A percentile compares a stretch with the other conserved stretches of the same genome.
These are phyloP conservation scores for Rachicladosporium sp. DNA, from an alignment of 2,329 filamentous ascomycete genomes.

Conservation along the genomic window DNA sequence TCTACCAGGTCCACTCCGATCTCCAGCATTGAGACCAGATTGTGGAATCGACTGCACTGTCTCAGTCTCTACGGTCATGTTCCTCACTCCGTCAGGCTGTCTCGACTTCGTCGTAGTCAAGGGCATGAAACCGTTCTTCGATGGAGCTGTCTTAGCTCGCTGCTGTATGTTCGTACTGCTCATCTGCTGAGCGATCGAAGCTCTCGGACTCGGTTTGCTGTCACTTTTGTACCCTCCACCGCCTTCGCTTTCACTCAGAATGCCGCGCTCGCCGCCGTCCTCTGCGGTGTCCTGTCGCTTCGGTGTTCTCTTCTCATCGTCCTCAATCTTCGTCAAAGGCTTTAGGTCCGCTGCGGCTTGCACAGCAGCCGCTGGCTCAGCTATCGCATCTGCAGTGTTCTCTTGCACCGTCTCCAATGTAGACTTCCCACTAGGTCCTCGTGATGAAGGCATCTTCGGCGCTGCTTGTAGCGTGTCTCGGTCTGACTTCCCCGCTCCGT, in stretches of 20 bases:
- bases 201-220: slow-evolving; percentile 20
- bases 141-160: slow-evolving; percentile 32
- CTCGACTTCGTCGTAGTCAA: slow-evolving; percentile 54
- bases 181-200: slow-evolving; percentile 20
- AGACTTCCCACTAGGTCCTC: slow-evolving; percentile 29
- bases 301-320: slow-evolving; percentile 23
- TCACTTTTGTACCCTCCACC: slow-evolving; percentile 47
- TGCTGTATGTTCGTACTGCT: slow-evolving; percentile 15
- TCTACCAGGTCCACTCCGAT: slow-evolving; percentile 44
- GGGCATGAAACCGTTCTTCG: slow-evolving; percentile 57
- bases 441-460: slow-evolving; percentile 26
- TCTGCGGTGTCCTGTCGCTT: slow-evolving; percentile 36
- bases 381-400: slow-evolving; percentile 16
- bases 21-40: slow-evolving; percentile 54
- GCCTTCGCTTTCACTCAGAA: slow-evolving; percentile 45
- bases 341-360: slow-evolving; percentile 21
- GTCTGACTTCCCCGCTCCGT: slow-evolving; percentile 12
- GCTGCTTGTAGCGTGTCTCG: slow-evolving; percentile 25
- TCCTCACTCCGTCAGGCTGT: slow-evolving; percentile 61
- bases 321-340: slow-evolving; percentile 14
- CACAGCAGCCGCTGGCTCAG: slow-evolving; percentile 51
- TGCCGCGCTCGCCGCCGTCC: slow-evolving; percentile 27
- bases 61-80: slow-evolving; percentile 97
- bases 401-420: slow-evolving; percentile 76
- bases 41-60: slow-evolving; percentile 87